Base-by-base conservation (phyloP, 345 rosid species). In the Euphorbia peplus region DNA sequence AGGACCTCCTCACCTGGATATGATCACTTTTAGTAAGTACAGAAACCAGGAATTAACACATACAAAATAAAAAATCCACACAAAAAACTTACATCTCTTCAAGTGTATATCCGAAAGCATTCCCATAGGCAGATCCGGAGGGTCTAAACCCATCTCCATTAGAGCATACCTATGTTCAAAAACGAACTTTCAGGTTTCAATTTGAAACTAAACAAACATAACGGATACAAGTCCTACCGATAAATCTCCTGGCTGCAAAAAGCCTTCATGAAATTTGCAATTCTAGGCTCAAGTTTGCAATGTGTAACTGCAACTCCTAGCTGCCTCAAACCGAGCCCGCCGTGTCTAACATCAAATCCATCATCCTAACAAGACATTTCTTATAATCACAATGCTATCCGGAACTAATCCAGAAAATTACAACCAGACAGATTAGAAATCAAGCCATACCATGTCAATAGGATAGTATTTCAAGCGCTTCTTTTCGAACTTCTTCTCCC, bases 211-310 rank as follows among this genome's bases (percentile, higher is more conserved):
- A 11, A 24, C 3, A 14, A 0, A 15, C 5, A 24, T 5, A 65
- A 46, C 0, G 30, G 64, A n/a, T 22, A 29, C 28, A 21, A 59
- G 32, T 8, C 42, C 4, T 77, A 88, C 93, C 83, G 84, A 69
- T 89, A 93, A 30, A 90, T 85, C 72, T 86, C 90, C 72, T 80
- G 96, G 70, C 96, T 77, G 77, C 92, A 90, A 32, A 86, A 54
- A 54, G 86, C 70, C 74, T 86, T 90, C 70, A 89, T 57, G 69
- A 90, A 79, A 68, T 84, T 83, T 0, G 91, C 95, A 58, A 87
- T 87, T 74, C 66, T 53, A 0, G 97, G 86, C 9, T 90, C 96
- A 44, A 93, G 86, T 60, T 83, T 86, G 83, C 87, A 71, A 54
- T 89, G 92, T 19, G 81, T 60, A 25, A 79, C 85, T 12, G 96